Base-by-base conservation (phyloP, 257 asterid genomes). In the Gentiana straminea region DNA sequence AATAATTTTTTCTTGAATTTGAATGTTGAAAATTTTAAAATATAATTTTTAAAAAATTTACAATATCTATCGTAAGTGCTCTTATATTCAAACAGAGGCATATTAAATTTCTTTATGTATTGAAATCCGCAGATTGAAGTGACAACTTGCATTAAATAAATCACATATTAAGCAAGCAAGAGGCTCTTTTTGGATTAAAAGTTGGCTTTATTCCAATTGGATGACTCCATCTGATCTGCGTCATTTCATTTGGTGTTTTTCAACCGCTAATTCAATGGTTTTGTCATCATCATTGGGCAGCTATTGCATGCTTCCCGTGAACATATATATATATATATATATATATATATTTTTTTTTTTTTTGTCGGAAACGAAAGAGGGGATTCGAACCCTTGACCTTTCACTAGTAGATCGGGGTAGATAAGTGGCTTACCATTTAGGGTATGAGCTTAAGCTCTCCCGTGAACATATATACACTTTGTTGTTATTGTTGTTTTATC, bases 101-200 rank as follows among this genome's bases (percentile, higher is more conserved):
- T 24, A 24, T 51, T 7, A 36, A 53, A 11, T 65, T 45, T 54
- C 54, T 54, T 47, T 15, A 24, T 24, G 24, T 0, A 57, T 47
- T 54, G 47, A 51, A 37, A 47, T 32, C 36, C 24, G 41, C 39
- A 15, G 4, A 50, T 46, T 59, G 48, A 33, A 55, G 34, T 45
- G 69, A 51, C 52, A 54, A 51, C 58, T 45, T 46, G 55, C 38
- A 58, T 51, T 58, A 51, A 59, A 65, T 57, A 34, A 43, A 2
- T 34, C 39, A 32, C 49, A 55, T 43, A 35, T 34, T 55, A 6
- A 65, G n/a, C 32, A 1, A 2, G 44, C 35, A 58, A 35, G 45
- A 35, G 55, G 13, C 59, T 52, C 58, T 46, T 49, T 13, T 43
- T 47, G 15, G 43, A 35, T 47, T 41, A n/a, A 15, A 35, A 13